A percentile compares a stretch with the other conserved stretches of the same genome.
These are phyloP conservation scores for Diaporthe sp. DNA, from an alignment of 2,329 filamentous ascomycete species.

Conservation along the genomic window DNA sequence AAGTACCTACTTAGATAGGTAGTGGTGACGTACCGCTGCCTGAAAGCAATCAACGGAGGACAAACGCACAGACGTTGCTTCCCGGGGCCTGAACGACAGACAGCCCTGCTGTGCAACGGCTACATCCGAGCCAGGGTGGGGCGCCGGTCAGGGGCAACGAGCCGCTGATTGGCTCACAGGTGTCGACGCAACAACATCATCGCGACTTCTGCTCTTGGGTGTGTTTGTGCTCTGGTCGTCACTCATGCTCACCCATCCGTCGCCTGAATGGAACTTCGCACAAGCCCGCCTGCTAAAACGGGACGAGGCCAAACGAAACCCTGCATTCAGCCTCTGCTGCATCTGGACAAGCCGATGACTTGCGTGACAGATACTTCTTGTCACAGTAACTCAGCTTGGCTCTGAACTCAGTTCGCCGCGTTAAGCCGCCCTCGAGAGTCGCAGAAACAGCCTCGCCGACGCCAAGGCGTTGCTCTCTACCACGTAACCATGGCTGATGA, in stretches of 20 bases:
- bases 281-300: not conserved
- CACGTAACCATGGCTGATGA: constrained; percentile 47
- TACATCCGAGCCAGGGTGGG: constrained; percentile 21
- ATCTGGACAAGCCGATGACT: not conserved
- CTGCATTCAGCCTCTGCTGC: not conserved
- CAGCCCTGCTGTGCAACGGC: constrained; percentile 14
- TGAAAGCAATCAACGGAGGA: not conserved
- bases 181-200: constrained; percentile 31
- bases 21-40: not conserved
- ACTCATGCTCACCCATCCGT: not conserved
- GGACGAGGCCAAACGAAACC: not conserved
- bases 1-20: no score
- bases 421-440: not conserved
- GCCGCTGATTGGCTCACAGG: constrained; percentile 9
- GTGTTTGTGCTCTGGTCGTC: not conserved
- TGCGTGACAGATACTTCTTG: not conserved
- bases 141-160: constrained; percentile 26
- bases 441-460: not conserved
- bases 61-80: constrained; percentile 10
- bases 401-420: not conserved
- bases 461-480: not conserved
- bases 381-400: not conserved
- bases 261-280: not conserved
- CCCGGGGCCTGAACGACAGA: not conserved
- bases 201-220: constrained; percentile 20